Evolutionary conservation across 192 early-diverging fungal genomes (phyloP), one percentile per base, ranked within the genome.

Genomic region (Backusella australiensis): DNA sequence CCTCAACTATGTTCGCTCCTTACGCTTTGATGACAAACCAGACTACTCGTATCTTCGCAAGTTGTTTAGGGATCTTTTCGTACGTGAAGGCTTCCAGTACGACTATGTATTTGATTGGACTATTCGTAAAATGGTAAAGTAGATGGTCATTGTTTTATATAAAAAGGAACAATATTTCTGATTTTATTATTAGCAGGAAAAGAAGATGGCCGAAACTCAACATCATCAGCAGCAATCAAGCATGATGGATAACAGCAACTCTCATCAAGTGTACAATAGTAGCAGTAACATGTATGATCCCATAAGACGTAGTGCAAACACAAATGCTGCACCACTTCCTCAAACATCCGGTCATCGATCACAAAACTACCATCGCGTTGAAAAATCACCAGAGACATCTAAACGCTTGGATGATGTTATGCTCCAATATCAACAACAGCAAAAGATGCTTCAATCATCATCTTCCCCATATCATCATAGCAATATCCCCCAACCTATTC

Each of bases 51-150:
- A 95, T 82, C 84, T 97, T 29, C 91, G 92, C 78, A 92, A 93
- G 65, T 87, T 97, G 49, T 95, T 97, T 86, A 88, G 91, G 69
- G 93, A 94, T 80, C 79, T 96, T 69, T 96, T 95, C 90, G 90
- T 93, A 21, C 89, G 93, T 67, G 90, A 93, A 77, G 93, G 91
- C 56, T 94, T 91, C 81, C 90, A 95, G 81, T 93, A 94, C 75
- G 94, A 96, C 81, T 93, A 95, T 85, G 89, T 93, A 36, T 96
- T 95, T 86, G 95, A 96, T 86, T 96, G 94, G 94, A 96, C 93
- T 67, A 89, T 90, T 67, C 83, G 90, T 69, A 92, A 93, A 85
- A 83, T 87, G 74, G 88, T 88, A 84, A 83, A 85, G 56, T 42
- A 42, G 6, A 35, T 71, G 6, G 29, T 70, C 14, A 23, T 14